phyloP scores from a whole-genome alignment of 2,329 filamentous ascomycete species.

The Diaporthe ampelina region DNA sequence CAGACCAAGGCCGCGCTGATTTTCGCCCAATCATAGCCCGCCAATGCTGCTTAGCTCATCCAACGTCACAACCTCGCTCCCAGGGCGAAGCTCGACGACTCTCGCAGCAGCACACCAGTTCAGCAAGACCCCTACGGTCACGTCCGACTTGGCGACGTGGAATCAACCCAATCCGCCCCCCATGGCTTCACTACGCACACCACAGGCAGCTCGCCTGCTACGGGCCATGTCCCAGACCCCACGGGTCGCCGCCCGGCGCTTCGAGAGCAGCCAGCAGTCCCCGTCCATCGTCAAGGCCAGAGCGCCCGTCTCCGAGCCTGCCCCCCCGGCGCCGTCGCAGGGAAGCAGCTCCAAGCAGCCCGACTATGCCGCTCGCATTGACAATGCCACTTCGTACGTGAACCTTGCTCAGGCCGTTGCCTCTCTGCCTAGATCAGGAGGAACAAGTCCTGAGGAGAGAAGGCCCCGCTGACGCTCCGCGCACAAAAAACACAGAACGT shows the following conservation, averaged over 20 bases:
- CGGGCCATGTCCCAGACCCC: constrained; percentile 58
- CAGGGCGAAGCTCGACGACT: constrained; percentile 26
- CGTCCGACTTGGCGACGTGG: constrained; percentile 21
- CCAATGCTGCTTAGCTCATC: constrained; percentile 29
- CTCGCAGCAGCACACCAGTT: constrained; percentile 29
- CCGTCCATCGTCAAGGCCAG: constrained; percentile 55
- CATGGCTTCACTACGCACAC: constrained; percentile 78
- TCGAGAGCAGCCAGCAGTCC: constrained; percentile 61
- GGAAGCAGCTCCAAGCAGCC: constrained; percentile 72
- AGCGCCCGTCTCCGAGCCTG: constrained; percentile 48
- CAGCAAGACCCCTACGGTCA: constrained; percentile 34
- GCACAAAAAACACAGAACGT: constrained; percentile 73
- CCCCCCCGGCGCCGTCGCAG: constrained; percentile 54
- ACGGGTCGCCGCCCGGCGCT: constrained; percentile 64
- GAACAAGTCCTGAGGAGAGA: not conserved
- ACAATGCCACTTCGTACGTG: constrained; percentile 91
- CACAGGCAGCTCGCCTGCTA: constrained; percentile 66
- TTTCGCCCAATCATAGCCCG: constrained; percentile 48
- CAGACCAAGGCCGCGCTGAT: constrained; percentile 52
- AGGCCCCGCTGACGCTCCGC: constrained; percentile 36
- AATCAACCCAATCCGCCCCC: constrained; percentile 46
- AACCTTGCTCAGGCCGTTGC: not conserved
- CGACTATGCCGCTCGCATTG: constrained; percentile 84
- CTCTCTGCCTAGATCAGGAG: not conserved
- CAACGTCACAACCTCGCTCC: constrained; percentile 37